These are phyloP conservation scores for Hortaea sp. DNA, from an alignment of 2,329 filamentous ascomycete species.

Conservation along the genomic window DNA sequence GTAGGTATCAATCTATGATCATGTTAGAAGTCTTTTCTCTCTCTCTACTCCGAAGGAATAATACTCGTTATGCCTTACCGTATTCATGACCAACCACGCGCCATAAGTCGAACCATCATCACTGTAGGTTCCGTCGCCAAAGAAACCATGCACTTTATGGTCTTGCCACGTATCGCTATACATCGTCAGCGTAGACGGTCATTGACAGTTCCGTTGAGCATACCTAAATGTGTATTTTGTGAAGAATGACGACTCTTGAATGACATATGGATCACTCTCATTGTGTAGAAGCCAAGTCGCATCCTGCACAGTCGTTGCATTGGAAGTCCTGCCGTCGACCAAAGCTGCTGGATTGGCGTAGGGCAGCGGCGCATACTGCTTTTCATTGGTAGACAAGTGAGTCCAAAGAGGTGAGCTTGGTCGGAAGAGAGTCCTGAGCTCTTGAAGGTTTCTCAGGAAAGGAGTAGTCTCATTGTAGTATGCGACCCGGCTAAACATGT, in stretches of 20 bases:
- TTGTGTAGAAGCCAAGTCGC: slow-evolving; percentile 53
- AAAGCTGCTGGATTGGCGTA: slow-evolving; percentile 18
- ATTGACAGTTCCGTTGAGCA: background rate
- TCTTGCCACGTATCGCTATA: slow-evolving; percentile 46
- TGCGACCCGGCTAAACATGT: slow-evolving; percentile 50
- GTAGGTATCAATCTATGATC: slow-evolving; percentile 40
- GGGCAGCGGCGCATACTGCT: slow-evolving; percentile 9
- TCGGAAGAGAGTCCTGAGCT: slow-evolving; percentile 52
- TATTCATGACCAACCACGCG: slow-evolving; percentile 56
- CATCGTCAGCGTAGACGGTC: background rate
- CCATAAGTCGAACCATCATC: slow-evolving; percentile 45
- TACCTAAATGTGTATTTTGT: slow-evolving; percentile 52
- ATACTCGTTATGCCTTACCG: slow-evolving; percentile 23
- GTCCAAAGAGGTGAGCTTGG: slow-evolving; percentile 53
- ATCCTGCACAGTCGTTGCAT: slow-evolving; percentile 44
- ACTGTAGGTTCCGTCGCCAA: slow-evolving; percentile 42
- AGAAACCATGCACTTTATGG: slow-evolving; percentile 48
- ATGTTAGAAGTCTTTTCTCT: too few relatives aligned
- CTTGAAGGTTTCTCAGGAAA: slow-evolving; percentile 48
- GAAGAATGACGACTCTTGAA: slow-evolving; percentile 50
- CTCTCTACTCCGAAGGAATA: too few relatives aligned
- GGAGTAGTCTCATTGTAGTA: slow-evolving; percentile 50
- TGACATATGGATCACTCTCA: slow-evolving; percentile 44
- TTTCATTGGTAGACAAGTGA: slow-evolving; percentile 48
- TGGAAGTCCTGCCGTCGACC: background rate